Evolutionary conservation across 2,329 filamentous ascomycete genomes (phyloP).

Genomic region (Lecanicillium sp.): DNA sequence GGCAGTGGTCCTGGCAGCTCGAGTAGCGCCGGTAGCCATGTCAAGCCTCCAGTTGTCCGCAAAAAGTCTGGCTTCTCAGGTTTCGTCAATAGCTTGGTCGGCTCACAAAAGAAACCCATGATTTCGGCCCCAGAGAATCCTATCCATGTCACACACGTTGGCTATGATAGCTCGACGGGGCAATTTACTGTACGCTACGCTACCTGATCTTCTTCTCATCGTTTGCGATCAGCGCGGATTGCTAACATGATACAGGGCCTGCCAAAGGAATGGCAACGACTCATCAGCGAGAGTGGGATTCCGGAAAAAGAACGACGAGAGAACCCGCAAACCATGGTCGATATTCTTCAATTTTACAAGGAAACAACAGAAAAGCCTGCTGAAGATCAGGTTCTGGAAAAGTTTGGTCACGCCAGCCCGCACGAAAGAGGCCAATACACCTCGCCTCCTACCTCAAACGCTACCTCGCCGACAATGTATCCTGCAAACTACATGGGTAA

Average conservation of each 20-base stretch:
- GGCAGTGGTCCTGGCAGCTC: too few species aligned
- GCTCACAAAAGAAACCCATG: constrained; percentile 79
- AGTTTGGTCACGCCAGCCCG: constrained; percentile 81
- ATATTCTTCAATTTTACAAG: constrained; percentile 96
- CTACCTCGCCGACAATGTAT: constrained; percentile 45
- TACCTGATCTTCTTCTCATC: constrained; percentile 6
- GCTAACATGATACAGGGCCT: constrained; percentile 56
- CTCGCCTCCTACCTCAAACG: constrained; percentile 32
- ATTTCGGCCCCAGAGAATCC: constrained; percentile 98
- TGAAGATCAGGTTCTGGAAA: constrained; percentile 88
- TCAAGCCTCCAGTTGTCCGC: constrained; percentile 52
- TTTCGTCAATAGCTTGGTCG: constrained; percentile 75
- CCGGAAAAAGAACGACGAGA: constrained; percentile 92
- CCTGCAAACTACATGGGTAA: constrained; percentile 48
- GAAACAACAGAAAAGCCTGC: constrained; percentile 74
- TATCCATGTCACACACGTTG: constrained; percentile 95
- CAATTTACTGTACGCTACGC: constrained; percentile 75
- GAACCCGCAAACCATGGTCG: constrained; percentile 89
- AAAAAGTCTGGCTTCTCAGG: constrained; percentile 87
- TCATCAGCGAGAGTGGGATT: constrained; percentile 92
- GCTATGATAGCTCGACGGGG: constrained; percentile 91
- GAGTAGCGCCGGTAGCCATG: constrained; percentile 37
- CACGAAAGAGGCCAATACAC: constrained; percentile 38
- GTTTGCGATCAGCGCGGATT: constrained; percentile 11
- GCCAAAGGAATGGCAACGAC: constrained; percentile 94